phyloP scores from a whole-genome alignment of 2,329 filamentous ascomycete genomes.

The Pestalotiopsis sp. region DNA sequence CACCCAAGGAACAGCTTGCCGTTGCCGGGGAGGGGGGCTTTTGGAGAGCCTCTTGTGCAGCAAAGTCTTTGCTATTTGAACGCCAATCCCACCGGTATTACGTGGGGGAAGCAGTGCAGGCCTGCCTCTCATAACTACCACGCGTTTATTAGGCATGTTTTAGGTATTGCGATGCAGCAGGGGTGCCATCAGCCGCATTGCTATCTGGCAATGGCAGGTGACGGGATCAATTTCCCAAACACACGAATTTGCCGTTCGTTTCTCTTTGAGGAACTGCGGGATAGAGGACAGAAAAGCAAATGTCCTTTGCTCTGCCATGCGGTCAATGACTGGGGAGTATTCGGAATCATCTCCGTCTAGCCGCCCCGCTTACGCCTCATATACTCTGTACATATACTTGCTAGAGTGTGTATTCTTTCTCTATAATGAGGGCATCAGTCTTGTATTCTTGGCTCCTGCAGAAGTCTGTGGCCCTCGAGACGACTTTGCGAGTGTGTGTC shows the following conservation, averaged over 20 bases:
- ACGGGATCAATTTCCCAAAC: neutral
- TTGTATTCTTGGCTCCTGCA: too few species aligned
- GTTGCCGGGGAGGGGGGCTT: neutral
- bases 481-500: neutral
- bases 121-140: neutral
- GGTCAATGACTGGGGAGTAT: too few species aligned
- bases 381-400: too few species aligned
- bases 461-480: neutral
- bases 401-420: too few species aligned
- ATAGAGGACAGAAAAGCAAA: too few species aligned
- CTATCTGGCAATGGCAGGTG: constrained; percentile 4
- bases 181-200: neutral
- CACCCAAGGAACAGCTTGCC: too few species aligned
- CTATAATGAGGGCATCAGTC: too few species aligned
- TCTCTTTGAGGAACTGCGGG: neutral
- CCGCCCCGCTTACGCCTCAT: too few species aligned
- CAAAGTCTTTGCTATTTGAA: neutral
- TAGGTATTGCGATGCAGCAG: neutral
- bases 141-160: neutral
- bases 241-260: neutral
- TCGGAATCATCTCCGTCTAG: too few species aligned
- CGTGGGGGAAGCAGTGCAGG: neutral
- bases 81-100: neutral
- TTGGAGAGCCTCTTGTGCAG: neutral
- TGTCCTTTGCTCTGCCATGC: too few species aligned